Evolutionary conservation across 768 basidiomycete genomes (phyloP), one percentile per base, ranked within the genome.

Genomic region (Trametes sanguinea): DNA sequence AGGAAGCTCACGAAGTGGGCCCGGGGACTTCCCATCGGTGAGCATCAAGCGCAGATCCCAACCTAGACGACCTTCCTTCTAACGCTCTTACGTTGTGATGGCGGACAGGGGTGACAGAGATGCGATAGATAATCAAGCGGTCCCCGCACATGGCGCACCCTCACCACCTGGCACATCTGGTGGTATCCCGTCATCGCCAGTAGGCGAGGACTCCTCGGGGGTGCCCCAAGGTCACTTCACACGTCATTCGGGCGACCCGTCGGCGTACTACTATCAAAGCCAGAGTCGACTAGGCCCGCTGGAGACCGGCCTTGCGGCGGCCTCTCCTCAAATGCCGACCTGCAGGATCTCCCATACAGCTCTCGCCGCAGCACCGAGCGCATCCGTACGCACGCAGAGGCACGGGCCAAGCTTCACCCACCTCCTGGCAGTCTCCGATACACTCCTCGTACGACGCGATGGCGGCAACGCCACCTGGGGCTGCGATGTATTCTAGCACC

Each of bases 1-100:
- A 92, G 65, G 54, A 60, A 53, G 54, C 54, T 79, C 85, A 39
- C 88, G 87, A 9, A 44, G 42, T 51, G 57, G 22, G 50, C 80
- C 84, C 4, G 89, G 92, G 65, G 86, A 89, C 16, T 27, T 78
- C 85, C 60, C 83, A 90, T 54, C 82, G 85, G 87, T 89, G 74
- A 72, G 85, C 80, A 3, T 16, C 46, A 16, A 39, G 27, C 57
- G 51, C 62, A 57, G 60, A 56, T 57, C 63, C 48, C 35, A 10
- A 39, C 47, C 54, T 37, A 57, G 50, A 33, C 43, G 51, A n/a
- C 17, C 17, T 48, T 47, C 16, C 50, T 48, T 50, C 59, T 58
- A 35, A 63, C 50, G 57, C 35, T 32, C 47, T 58, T 65, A 61
- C 61, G 57, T 62, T 59, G 45, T 35, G 52, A 17, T 45, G 55